Percentiles rank a stretch among this genome's conserved stretches.
Evolutionary conservation across 2,329 filamentous ascomycete genomes (phyloP).

Genomic region (Pseudocercospora pini-densiflorae): DNA sequence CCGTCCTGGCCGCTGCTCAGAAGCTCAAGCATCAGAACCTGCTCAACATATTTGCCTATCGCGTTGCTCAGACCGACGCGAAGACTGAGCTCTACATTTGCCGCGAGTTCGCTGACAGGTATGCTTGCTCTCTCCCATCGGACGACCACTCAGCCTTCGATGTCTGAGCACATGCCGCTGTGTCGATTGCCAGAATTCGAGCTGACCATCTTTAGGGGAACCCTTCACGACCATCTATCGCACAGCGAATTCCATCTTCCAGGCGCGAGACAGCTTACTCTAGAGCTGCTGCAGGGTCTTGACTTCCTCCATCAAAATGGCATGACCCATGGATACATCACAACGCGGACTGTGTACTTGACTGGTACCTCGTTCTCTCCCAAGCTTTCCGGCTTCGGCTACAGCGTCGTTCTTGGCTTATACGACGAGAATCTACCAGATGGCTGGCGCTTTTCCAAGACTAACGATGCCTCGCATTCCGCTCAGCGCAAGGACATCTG

Average conservation of each 20-base stretch:
- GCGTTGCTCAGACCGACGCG: conserved; percentile 32
- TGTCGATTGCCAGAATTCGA: background rate
- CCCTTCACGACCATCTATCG: conserved; percentile 80
- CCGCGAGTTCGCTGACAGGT: conserved; percentile 34
- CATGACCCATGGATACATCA: conserved; percentile 65
- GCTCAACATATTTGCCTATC: conserved; percentile 74
- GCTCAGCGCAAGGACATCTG: conserved; percentile 82
- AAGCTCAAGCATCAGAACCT: conserved; percentile 76
- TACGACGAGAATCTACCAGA: conserved; percentile 18
- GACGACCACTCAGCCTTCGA: background rate
- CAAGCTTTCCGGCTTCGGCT: conserved; percentile 76
- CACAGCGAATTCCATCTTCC: conserved; percentile 71
- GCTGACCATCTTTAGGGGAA: conserved; percentile 53
- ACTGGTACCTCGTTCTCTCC: conserved; percentile 45
- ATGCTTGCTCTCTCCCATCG: background rate
- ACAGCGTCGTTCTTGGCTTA: conserved; percentile 67
- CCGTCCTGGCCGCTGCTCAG: conserved; percentile 70
- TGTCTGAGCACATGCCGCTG: background rate
- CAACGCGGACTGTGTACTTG: conserved; percentile 30
- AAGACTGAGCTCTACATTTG: conserved; percentile 32
- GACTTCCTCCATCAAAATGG: conserved; percentile 86
- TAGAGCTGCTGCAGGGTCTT: conserved; percentile 85
- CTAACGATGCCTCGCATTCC: conserved; percentile 12
- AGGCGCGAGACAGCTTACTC: conserved; percentile 86
- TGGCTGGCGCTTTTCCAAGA: conserved; percentile 30